Evolutionary conservation across 2,329 filamentous ascomycete genomes (phyloP).

Genomic region (Stemphylium lycopersici): DNA sequence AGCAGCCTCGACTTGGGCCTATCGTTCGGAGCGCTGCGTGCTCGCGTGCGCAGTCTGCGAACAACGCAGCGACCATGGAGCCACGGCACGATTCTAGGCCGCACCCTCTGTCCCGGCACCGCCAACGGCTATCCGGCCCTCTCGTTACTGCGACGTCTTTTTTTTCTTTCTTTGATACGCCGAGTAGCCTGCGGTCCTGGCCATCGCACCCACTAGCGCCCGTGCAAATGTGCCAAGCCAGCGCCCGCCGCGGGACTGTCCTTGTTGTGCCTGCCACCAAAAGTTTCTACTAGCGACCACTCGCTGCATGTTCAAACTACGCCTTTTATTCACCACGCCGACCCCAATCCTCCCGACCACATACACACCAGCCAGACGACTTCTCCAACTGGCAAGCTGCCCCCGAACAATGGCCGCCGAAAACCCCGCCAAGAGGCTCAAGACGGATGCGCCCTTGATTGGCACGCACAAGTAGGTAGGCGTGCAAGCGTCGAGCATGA

Average conservation of each 20-base stretch:
- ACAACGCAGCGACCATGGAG: conserved; percentile 16
- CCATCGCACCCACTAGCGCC: conserved; percentile 13
- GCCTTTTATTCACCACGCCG: conserved; percentile 4
- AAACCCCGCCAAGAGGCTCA: conserved; percentile 75
- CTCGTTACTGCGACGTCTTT: too few relatives aligned
- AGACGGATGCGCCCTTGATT: conserved; percentile 72
- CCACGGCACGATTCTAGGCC: conserved; percentile 3
- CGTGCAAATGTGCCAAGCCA: conserved; percentile 18
- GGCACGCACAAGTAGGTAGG: conserved; percentile 82
- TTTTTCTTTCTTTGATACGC: neutral
- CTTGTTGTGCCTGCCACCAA: conserved; percentile 3
- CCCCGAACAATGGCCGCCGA: conserved; percentile 39
- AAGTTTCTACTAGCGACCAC: conserved; percentile 15
- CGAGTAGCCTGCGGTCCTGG: neutral
- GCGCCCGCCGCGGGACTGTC: conserved; percentile 15
- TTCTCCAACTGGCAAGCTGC: neutral
- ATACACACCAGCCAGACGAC: neutral
- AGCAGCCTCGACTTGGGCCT: conserved; percentile 35
- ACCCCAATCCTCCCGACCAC: neutral
- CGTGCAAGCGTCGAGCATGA: neutral
- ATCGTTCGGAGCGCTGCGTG: conserved; percentile 15
- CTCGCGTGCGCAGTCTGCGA: conserved; percentile 43
- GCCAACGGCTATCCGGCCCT: conserved; percentile 5
- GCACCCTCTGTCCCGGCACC: neutral
- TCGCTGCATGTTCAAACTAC: conserved; percentile 26